Evolutionary conservation across 495 filamentous ascomycete species (phyloP), one percentile per base, ranked within the genome.

Genomic region (Terfezia claveryi): DNA sequence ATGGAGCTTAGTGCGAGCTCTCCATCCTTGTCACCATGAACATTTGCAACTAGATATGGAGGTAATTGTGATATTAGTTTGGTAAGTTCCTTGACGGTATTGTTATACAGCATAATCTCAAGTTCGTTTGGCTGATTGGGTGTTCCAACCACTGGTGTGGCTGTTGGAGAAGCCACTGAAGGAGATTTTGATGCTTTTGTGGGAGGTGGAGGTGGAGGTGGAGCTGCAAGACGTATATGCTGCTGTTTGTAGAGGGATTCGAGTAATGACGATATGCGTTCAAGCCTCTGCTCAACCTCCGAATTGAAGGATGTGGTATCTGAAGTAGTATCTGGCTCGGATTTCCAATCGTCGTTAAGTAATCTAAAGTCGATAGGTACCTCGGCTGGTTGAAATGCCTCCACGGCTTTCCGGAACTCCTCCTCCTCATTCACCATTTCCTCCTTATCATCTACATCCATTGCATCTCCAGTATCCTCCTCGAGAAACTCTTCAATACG

Each of bases 161-260:
- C 23, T 16, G 55, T 12, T 9, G 38, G 8, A 16, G 14, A 49
- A n/a, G 50, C 50, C 1, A 23, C n/a, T 14, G 14, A n/a, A 20
- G 50, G 41, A 14, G 41, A 46, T 14, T 14, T 20, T 2, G 14
- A 14, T 5, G 41, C 41, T 20, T 14, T 20, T 10, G 51, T 36
- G 0, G 49, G n/a, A n/a, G 41, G 41, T 5, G 41, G 41, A 14
- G 41, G 14, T n/a, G 63, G 54, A 17, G 68, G 58, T 23, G 56
- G 10, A 65, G 54, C 72, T 76, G 55, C 58, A 3, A 65, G 54
- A 5, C 81, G 78, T 49, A 80, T 73, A 27, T 74, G 77, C 58
- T 85, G 82, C 59, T 82, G 78, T 0, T 79, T 83, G 55, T 76
- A 74, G 12, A 86, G 70, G 8, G 76, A 80, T 54, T 82, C 73